Base-by-base conservation (phyloP, 2,329 filamentous ascomycete genomes). In the Celoporthe dispersa region DNA sequence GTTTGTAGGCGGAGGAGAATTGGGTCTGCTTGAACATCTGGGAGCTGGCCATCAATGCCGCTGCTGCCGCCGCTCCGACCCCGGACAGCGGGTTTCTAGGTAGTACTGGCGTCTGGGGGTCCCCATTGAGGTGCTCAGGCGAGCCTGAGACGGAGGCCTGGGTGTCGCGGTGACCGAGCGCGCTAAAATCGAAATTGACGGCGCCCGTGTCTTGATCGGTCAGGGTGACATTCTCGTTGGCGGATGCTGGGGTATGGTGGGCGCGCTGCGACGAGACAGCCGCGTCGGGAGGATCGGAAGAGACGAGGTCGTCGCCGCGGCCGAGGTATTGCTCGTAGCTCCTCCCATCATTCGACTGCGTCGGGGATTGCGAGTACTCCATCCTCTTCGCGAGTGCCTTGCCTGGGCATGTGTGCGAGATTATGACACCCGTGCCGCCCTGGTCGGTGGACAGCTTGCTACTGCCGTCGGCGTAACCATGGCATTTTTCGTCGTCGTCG, bases 11-110 rank as follows among this genome's bases (percentile, higher is more conserved):
- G 1, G 87, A 88, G 1, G 87, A 88, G 41, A 80, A 80, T 72
- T 87, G 87, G 0, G 87, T 88, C 73, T 85, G 83, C 0, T 80
- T 82, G 73, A 89, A 89, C 11, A 89, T 79, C 75, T 89, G 86
- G 9, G 85, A 84, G 75, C 75, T 81, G 67, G 73, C 79, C 75
- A 81, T 80, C 73, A 78, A 76, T 70, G 69, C 78, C 73, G 68
- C 77, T 76, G 60, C 66, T 78, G 73, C 71, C 79, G 76, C 77
- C 76, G 12, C 76, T 80, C 22, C 44, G 44, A 73, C n/a, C 22
- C 60, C 60, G 12, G 60, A 63, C 35, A 88, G 87, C 0, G 86
- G 84, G 64, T 87, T 87, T 63, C 80, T 82, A 0, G 82, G 79
- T 22, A 81, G 72, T 3, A 81, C 81, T 0, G 87, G 87, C 1